Percentiles rank a stretch among this genome's conserved stretches.
These are phyloP conservation scores for Hamamelis virginiana DNA, from an alignment of 164 flowering plant species.

Conservation along the genomic window DNA sequence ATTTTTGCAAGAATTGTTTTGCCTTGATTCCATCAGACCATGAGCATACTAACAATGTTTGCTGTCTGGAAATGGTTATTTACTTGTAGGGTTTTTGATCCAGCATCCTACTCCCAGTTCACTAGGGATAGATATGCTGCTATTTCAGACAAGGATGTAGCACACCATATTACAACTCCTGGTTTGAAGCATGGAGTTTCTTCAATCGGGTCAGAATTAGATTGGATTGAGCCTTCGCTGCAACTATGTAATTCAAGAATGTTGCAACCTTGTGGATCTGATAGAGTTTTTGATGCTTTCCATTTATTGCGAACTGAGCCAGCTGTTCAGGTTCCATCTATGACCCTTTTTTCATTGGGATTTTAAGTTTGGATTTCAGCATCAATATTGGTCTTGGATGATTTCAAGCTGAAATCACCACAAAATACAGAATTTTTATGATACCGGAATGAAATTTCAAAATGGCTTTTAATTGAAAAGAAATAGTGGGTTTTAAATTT, in stretches of 20 bases:
- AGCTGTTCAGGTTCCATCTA: slow-evolving; percentile 57
- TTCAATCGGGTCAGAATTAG: slow-evolving; percentile 43
- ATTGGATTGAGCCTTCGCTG: slow-evolving; percentile 69
- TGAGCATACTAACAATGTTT: neutral
- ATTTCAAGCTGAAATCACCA: too few species aligned
- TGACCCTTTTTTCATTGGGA: neutral
- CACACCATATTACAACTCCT: slow-evolving; percentile 14
- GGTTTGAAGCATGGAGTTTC: slow-evolving; percentile 17
- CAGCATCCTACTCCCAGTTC: slow-evolving; percentile 19
- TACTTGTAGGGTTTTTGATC: slow-evolving; percentile 36
- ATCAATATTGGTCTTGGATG: too few species aligned
- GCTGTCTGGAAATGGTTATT: neutral
- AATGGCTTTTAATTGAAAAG: too few species aligned
- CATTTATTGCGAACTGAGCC: slow-evolving; percentile 62
- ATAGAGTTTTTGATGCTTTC: slow-evolving; percentile 60
- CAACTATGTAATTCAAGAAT: slow-evolving; percentile 27
- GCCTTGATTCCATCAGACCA: neutral
- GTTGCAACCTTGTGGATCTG: slow-evolving; percentile 31
- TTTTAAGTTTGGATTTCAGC: too few species aligned
- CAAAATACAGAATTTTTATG: too few species aligned
- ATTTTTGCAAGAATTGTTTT: neutral
- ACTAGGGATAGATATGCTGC: slow-evolving; percentile 21
- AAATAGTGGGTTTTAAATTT: too few species aligned
- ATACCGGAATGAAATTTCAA: too few species aligned
- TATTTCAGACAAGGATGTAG: slow-evolving; percentile 18